Evolutionary conservation across 2,329 filamentous ascomycete genomes (phyloP).

Genomic region (Colletotrichum magnum): DNA sequence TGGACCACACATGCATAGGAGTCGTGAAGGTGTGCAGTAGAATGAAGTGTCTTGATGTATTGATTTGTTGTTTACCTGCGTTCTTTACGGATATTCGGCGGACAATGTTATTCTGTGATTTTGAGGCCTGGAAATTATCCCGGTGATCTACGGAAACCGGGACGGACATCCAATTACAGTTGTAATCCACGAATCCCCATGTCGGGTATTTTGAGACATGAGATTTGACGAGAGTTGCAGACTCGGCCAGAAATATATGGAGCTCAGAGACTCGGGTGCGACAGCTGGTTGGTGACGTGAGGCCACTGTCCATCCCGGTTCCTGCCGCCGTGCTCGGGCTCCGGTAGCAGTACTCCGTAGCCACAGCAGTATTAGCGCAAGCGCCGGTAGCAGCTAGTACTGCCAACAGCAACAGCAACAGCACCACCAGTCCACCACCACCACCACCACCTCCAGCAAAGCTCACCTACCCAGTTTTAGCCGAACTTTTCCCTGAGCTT

Average conservation of each 20-base stretch:
- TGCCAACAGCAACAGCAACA: too few species aligned
- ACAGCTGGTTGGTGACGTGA: constrained; percentile 35
- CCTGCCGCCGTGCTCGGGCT: constrained; percentile 37
- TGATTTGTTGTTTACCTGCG: neutral
- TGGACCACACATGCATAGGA: neutral
- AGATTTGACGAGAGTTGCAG: too few species aligned
- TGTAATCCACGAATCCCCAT: too few species aligned
- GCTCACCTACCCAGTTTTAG: constrained; percentile 48
- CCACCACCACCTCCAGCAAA: too few species aligned
- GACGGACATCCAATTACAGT: too few species aligned
- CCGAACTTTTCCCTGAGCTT: constrained; percentile 62
- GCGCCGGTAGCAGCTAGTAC: too few species aligned
- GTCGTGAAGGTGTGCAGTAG: neutral
- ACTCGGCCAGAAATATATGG: neutral
- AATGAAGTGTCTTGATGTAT: neutral
- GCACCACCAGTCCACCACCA: too few species aligned
- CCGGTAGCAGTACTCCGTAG: neutral
- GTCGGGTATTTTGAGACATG: too few species aligned
- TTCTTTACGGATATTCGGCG: too few species aligned
- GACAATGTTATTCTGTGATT: too few species aligned
- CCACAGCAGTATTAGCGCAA: neutral
- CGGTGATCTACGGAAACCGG: too few species aligned
- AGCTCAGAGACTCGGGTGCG: neutral
- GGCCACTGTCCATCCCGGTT: constrained; percentile 39
- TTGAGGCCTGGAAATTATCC: too few species aligned